Percentiles rank a stretch among this genome's conserved stretches.
These are phyloP conservation scores for Arthrobotrys iridis DNA, from an alignment of 2,329 filamentous ascomycete genomes.

Conservation along the genomic window DNA sequence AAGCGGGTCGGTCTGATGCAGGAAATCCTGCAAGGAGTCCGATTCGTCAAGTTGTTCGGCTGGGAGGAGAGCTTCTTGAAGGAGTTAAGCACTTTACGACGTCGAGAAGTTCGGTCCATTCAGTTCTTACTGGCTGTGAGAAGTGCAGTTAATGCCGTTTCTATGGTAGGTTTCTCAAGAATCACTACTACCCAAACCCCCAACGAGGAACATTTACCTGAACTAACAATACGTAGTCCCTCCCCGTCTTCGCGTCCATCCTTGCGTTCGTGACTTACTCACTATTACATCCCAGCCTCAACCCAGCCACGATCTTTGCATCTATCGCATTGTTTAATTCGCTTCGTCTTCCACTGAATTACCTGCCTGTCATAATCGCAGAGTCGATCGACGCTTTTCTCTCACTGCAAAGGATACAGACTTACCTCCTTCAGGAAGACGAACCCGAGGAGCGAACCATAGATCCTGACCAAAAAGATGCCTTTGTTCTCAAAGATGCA, in stretches of 20 bases:
- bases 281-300: constrained; percentile 72
- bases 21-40: constrained; percentile 99
- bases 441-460: constrained; percentile 57
- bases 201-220: not conserved
- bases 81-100: constrained; percentile 89
- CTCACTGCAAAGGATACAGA: constrained; percentile 83
- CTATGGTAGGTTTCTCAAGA: constrained; percentile 76
- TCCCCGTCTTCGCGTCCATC: constrained; percentile 96
- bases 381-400: constrained; percentile 90
- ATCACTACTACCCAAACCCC: too few species aligned
- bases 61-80: constrained; percentile 97
- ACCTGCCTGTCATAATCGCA: constrained; percentile 86
- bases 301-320: constrained; percentile 85
- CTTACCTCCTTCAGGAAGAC: constrained; percentile 88
- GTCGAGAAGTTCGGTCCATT: constrained; percentile 81
- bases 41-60: constrained; percentile 97
- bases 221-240: constrained; percentile 67
- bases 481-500: constrained; percentile 63
- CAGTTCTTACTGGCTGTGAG: constrained; percentile 83
- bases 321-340: constrained; percentile 94
- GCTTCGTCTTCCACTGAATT: constrained; percentile 85
- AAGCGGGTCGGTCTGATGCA: constrained; percentile 90
- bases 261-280: constrained; percentile 87
- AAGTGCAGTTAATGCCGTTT: constrained; percentile 84
- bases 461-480: constrained; percentile 58